These are phyloP conservation scores for Aureobasidium namibiae DNA, from an alignment of 2,329 filamentous ascomycete species.

Conservation along the genomic window DNA sequence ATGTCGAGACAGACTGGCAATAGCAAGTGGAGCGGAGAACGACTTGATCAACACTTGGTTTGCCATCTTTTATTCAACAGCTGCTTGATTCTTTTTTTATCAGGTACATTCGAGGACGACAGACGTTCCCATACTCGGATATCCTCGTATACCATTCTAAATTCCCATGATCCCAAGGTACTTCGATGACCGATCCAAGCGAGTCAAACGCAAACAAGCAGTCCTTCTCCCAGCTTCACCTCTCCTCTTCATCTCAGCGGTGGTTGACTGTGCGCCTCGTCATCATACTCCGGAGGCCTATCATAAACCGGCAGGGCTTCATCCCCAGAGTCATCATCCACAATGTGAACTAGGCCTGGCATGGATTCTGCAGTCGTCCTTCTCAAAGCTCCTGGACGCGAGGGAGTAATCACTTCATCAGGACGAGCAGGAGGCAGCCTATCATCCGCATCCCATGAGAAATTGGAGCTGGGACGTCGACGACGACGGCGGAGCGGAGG, in stretches of 20 bases:
- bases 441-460: not conserved
- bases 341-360: not conserved
- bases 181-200: not conserved
- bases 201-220: not conserved
- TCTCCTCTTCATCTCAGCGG: not conserved
- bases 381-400: not conserved
- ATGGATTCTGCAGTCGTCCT: not conserved
- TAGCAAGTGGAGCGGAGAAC: too few species aligned
- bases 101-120: not conserved
- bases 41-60: too few species aligned
- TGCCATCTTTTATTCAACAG: too few species aligned
- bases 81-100: too few species aligned
- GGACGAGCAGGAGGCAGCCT: not conserved
- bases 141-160: not conserved
- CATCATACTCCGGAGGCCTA: slow-evolving; percentile 3
- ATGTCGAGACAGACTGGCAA: too few species aligned
- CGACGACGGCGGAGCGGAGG: not conserved
- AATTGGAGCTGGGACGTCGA: not conserved
- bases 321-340: not conserved
- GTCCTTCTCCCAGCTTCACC: not conserved
- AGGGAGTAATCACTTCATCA: not conserved
- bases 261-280: not conserved
- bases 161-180: not conserved
- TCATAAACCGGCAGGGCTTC: slow-evolving; percentile 4
- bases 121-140: not conserved